Conservation (phyloP, 1,284 basidiomycete genomes). For the Cutaneotrichosporon cutaneum region DNA sequence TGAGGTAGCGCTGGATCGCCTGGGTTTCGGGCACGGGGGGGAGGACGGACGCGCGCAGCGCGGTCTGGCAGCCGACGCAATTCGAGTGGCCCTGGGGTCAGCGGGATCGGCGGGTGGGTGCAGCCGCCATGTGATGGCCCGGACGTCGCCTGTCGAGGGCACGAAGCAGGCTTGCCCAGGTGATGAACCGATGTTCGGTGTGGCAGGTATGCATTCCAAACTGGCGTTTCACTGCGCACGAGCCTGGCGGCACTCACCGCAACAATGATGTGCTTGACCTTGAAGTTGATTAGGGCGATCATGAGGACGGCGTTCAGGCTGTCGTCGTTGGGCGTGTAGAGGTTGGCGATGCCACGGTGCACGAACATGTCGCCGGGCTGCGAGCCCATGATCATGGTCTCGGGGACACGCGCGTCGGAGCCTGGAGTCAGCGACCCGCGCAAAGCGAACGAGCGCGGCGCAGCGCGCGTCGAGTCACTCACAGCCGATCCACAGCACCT, state of each 20-base stretch:
- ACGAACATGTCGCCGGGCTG: slow-evolving; percentile 50
- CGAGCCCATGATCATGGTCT: slow-evolving; percentile 49
- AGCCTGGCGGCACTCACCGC: slow-evolving; percentile 32
- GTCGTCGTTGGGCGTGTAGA: slow-evolving; percentile 48
- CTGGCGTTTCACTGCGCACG: background rate
- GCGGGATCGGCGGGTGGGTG: background rate
- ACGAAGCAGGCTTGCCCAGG: no score
- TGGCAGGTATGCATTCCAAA: no score
- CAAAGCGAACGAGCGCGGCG: no score
- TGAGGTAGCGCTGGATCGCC: slow-evolving; percentile 46
- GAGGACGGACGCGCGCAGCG: slow-evolving; percentile 42
- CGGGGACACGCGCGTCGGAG: slow-evolving; percentile 51
- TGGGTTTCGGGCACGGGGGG: slow-evolving; percentile 38
- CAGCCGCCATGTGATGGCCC: no score
- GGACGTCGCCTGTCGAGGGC: no score
- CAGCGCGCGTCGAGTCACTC: no score
- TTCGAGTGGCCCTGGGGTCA: slow-evolving; percentile 45
- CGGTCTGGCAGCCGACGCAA: slow-evolving; percentile 50
- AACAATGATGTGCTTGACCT: slow-evolving; percentile 51
- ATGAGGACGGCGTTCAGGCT: slow-evolving; percentile 48
- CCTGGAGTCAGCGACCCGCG: slow-evolving; percentile 35
- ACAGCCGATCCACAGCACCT: slow-evolving; percentile 52
- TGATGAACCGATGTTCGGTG: no score
- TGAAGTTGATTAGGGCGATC: slow-evolving; percentile 51
- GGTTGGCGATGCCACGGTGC: slow-evolving; percentile 49